These are phyloP conservation scores for Coemansia sp. DNA, from an alignment of 192 early-diverging fungal genomes.

Conservation along the genomic window DNA sequence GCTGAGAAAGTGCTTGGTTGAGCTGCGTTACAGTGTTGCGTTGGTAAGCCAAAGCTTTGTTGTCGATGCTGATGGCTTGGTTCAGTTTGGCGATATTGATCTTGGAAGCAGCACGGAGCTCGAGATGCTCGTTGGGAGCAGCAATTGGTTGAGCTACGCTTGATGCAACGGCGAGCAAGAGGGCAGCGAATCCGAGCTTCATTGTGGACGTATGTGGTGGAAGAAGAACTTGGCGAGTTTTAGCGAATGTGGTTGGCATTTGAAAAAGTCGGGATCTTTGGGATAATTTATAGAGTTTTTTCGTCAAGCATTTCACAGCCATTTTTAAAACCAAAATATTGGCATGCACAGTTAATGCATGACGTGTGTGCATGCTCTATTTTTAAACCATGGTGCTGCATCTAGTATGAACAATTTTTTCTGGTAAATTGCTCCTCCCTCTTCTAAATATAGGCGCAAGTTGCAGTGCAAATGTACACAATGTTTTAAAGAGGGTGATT, in stretches of 20 bases:
- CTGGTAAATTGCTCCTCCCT: too few species aligned
- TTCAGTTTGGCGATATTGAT: background rate
- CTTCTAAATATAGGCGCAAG: too few species aligned
- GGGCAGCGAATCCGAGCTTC: slow-evolving; percentile 10
- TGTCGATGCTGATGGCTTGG: slow-evolving; percentile 5
- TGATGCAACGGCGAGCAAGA: slow-evolving; percentile 4
- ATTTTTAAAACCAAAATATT: background rate
- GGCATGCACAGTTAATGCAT: background rate
- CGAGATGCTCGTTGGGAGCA: background rate
- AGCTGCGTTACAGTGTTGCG: background rate
- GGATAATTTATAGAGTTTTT: background rate
- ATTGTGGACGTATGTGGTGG: background rate
- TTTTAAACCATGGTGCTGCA: background rate
- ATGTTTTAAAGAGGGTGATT: too few species aligned
- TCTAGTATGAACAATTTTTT: too few species aligned
- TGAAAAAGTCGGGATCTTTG: background rate
- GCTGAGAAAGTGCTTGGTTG: background rate
- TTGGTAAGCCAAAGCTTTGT: background rate
- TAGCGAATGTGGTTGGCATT: too few species aligned
- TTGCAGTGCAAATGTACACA: too few species aligned
- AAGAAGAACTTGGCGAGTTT: too few species aligned
- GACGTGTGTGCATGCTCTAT: background rate
- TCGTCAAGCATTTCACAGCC: background rate
- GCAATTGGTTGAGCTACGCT: slow-evolving; percentile 5
- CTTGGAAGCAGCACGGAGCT: background rate